phyloP scores from a whole-genome alignment of 2,329 filamentous ascomycete species.

The Alternaria longipes region DNA sequence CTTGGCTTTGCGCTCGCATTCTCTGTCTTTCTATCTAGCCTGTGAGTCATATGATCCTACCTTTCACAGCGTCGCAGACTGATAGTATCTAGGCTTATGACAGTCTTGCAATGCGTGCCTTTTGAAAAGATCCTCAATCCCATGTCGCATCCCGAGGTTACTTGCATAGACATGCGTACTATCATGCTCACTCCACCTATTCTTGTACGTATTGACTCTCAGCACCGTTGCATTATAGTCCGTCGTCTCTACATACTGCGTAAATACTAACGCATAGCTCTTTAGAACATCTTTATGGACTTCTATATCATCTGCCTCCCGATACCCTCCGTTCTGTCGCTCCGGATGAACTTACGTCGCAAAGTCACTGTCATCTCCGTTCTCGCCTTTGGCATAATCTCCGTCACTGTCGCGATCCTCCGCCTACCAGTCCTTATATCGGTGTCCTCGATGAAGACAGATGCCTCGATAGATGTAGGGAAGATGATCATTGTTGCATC shows the following conservation, averaged over 20 bases:
- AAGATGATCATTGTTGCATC: conserved; percentile 1
- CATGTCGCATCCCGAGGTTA: conserved; percentile 1
- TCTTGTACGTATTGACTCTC: neutral
- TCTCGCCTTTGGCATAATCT: conserved; percentile 10
- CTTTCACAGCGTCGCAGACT: neutral
- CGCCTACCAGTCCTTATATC: conserved; percentile 1
- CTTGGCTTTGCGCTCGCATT: neutral
- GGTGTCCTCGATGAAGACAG: neutral
- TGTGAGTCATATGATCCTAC: neutral
- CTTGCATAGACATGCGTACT: conserved; percentile 4
- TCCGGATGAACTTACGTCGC: conserved; percentile 3
- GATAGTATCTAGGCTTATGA: conserved; percentile 1
- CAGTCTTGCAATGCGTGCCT: conserved; percentile 7
- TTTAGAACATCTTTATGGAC: conserved; percentile 11
- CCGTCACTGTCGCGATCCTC: conserved; percentile 8
- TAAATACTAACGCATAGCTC: neutral
- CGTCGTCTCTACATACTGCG: neutral
- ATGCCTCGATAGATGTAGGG: neutral
- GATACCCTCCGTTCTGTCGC: conserved; percentile 5
- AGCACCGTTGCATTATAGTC: neutral
- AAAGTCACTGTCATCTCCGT: conserved; percentile 10
- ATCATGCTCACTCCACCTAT: conserved; percentile 7
- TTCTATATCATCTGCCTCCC: conserved; percentile 7
- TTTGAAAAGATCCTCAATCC: conserved; percentile 13
- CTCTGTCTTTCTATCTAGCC: neutral